Evolutionary conservation across 352 stramenopile species (phyloP).

Genomic region (Pythium vanterpoolii): DNA sequence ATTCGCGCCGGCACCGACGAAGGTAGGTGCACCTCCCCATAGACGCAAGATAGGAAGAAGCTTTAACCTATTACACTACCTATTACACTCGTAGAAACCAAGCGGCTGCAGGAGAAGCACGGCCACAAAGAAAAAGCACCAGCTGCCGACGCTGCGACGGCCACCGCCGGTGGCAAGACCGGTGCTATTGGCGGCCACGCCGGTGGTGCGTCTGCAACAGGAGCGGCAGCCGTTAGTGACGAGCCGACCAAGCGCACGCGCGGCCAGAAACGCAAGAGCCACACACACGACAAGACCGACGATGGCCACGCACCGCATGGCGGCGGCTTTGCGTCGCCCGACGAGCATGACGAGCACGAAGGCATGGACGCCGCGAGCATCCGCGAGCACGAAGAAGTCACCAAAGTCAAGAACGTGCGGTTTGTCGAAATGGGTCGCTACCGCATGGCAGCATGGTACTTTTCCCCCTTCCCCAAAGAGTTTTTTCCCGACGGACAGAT

Average conservation of each 20-base stretch:
- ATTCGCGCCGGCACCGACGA: conserved; percentile 70
- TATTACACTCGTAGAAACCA: conserved; percentile 35
- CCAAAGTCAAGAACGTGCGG: conserved; percentile 97
- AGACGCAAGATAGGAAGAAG: background rate
- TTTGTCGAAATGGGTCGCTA: conserved; percentile 93
- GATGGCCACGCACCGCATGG: conserved; percentile 51
- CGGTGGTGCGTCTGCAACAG: background rate
- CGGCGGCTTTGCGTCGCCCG: conserved; percentile 81
- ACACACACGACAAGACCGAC: conserved; percentile 14
- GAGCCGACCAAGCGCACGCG: conserved; percentile 41
- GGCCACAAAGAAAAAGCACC: conserved; percentile 28
- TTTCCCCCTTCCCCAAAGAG: conserved; percentile 97
- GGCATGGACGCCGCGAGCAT: conserved; percentile 97
- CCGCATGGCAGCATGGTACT: conserved; percentile 97
- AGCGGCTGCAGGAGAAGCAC: conserved; percentile 72
- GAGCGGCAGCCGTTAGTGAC: conserved; percentile 19
- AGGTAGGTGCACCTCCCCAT: conserved; percentile 11
- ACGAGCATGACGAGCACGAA: conserved; percentile 97
- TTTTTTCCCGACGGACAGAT: conserved; percentile 85
- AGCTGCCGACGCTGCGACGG: background rate
- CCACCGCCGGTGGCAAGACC: background rate
- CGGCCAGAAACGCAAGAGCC: conserved; percentile 74
- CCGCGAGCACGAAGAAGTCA: conserved; percentile 97
- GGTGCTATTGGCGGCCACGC: background rate
- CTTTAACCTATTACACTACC: background rate